Evolutionary conservation across 2,329 filamentous ascomycete species (phyloP), one percentile per base, ranked within the genome.

Genomic region (Aspergillus carbonarius): DNA sequence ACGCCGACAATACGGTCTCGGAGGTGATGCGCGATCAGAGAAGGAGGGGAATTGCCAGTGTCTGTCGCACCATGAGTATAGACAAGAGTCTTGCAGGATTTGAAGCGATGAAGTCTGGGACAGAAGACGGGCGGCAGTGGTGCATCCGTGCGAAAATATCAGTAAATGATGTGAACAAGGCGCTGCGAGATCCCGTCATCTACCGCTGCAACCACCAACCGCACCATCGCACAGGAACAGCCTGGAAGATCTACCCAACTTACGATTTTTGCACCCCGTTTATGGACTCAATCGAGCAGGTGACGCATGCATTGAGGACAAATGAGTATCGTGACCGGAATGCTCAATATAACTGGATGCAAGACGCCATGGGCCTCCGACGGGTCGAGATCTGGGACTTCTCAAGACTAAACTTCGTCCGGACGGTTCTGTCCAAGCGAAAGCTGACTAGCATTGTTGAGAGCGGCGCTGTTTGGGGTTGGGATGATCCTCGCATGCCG

Each of bases 171-270:
- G 90, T 89, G 64, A 98, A 99, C 82, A 96, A 96, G 78, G 92
- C 95, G 54, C 88, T 98, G 85, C 86, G 95, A 64, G 95, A 99
- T 75, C 95, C 95, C 10, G 93, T 98, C 76, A 96, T 98, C 75
- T 98, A 97, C 83, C 88, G 95, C 66, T 97, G 92, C 84, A 96
- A 96, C 70, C 82, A 84, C 6, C 72, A 82, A 50, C 74, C 80
- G 10, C 85, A 88, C 68, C 85, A 86, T 73, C 83, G 85, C 55
- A 88, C 85, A 5, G 85, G 85, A 17, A 75, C 73, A 51, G 83
- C 81, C 60, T 88, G 85, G 84, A 88, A 87, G 73, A 83, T 86
- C 66, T 88, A 88, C 72, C 85, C 85, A 1, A 88, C 85, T 18
- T 88, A 88, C 68, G 85, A 88, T 72, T 87, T 87, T 69, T 84